Conservation (phyloP, 306 rosid species). For the Arachis stenosperma region DNA sequence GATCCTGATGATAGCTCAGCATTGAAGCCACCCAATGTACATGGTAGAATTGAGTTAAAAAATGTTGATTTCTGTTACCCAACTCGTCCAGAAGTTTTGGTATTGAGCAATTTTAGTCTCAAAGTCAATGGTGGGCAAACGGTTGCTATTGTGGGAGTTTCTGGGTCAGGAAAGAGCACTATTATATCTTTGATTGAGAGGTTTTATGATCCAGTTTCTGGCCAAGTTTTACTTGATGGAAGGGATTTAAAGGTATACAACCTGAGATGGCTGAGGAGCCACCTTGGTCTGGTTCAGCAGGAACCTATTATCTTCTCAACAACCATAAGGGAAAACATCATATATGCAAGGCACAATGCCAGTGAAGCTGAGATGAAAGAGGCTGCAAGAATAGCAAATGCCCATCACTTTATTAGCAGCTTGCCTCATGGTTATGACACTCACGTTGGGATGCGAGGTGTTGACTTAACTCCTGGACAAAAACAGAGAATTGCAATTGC, state of each 20-base stretch:
- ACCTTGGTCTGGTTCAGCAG: conserved; percentile 96
- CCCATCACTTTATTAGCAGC: conserved; percentile 99
- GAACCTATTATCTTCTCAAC: conserved; percentile 98
- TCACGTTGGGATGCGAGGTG: conserved; percentile 99
- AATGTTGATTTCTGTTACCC: conserved; percentile 90
- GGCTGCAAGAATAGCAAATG: conserved; percentile 99
- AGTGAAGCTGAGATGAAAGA: conserved; percentile 99
- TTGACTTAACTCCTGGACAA: conserved; percentile 97
- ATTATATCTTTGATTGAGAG: conserved; percentile 92
- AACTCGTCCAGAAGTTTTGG: conserved; percentile 93
- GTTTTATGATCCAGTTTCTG: conserved; percentile 97
- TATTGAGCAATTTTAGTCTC: conserved; percentile 89
- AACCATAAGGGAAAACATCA: conserved; percentile 95
- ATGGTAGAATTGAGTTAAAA: conserved; percentile 89
- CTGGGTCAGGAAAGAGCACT: conserved; percentile 98
- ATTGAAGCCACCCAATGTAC: conserved; percentile 89
- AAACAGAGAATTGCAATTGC: conserved; percentile 99
- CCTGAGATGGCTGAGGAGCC: conserved; percentile 96
- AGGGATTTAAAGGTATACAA: conserved; percentile 85
- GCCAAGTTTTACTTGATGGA: conserved; percentile 89
- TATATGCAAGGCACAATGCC: conserved; percentile 98
- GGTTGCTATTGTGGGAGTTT: conserved; percentile 93
- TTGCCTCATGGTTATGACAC: conserved; percentile 99
- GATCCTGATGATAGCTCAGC: conserved; percentile 92
- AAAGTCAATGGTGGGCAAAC: conserved; percentile 95